Evolutionary conservation across 139 green algal genomes (phyloP), one percentile per base, ranked within the genome.

Genomic region (Pleodorina starrii): DNA sequence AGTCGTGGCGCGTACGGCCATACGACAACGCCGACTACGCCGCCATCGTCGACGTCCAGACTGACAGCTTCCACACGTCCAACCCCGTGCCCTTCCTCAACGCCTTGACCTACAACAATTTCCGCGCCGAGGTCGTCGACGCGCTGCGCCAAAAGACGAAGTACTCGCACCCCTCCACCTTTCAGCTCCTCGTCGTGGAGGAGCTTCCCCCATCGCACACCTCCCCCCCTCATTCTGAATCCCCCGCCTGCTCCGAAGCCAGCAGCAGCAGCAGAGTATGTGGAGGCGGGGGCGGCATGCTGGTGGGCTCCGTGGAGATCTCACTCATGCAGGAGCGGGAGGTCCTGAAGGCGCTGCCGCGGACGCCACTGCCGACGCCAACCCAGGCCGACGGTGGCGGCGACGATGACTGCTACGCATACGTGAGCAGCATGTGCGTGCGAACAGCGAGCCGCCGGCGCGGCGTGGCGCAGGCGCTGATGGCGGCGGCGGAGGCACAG

Each of bases 341-440:
- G 9, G 87, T 93, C 5, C 72, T 95, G 19, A 5, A 21, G 1
- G 57, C 21, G 5, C 90, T 95, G 54, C 84, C 87, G 35, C 38
- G 44, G 0, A 59, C 36, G n/a, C n/a, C n/a, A n/a, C n/a, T n/a
- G n/a, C n/a, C n/a, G n/a, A n/a, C n/a, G n/a, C n/a, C n/a, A n/a
- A n/a, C n/a, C n/a, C n/a, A n/a, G n/a, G n/a, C n/a, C n/a, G n/a
- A n/a, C n/a, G n/a, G n/a, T n/a, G n/a, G n/a, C n/a, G n/a, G n/a
- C n/a, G n/a, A n/a, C 32, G 78, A 44, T 1, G 21, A 29, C 12
- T 60, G 84, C 36, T 92, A 89, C 42, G 76, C 54, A 25, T 95
- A 95, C 83, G n/a, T 95, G 5, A 81, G 86, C 57, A 83, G 38
- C 82, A 95, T 95, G 93, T 89, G 91, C n/a, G 92, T 95, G 17